A percentile compares a stretch with the other conserved stretches of the same genome.
Evolutionary conservation across 2,329 filamentous ascomycete species (phyloP).

Genomic region (Calonectria montana): DNA sequence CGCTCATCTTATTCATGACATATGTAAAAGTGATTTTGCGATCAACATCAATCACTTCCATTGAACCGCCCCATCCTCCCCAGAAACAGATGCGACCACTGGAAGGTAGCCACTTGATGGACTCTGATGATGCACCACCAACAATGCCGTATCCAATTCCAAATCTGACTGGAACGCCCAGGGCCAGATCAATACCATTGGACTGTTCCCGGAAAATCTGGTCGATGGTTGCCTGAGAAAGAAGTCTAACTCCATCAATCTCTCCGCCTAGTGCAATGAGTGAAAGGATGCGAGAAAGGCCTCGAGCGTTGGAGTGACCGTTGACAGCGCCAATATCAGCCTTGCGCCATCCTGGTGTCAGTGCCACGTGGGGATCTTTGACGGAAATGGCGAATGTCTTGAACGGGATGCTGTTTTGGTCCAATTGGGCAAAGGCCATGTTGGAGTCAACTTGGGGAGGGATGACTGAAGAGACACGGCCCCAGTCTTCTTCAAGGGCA

Average conservation of each 20-base stretch:
- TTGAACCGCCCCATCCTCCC: constrained; percentile 59
- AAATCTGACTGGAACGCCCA: neutral
- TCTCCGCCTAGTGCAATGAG: neutral
- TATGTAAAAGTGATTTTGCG: constrained; percentile 55
- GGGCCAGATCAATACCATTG: neutral
- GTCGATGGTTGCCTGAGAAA: neutral
- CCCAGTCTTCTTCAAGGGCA: constrained; percentile 52
- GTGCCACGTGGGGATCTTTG: neutral
- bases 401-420: neutral
- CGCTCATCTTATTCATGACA: constrained; percentile 58
- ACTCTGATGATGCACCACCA: neutral
- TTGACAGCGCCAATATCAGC: neutral
- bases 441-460: neutral
- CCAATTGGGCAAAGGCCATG: neutral
- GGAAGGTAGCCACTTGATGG: constrained; percentile 26
- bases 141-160: neutral
- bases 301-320: neutral
- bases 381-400: neutral
- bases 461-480: constrained; percentile 50
- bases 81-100: constrained; percentile 52
- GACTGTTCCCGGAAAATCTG: neutral
- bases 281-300: neutral
- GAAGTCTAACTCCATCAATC: neutral
- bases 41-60: constrained; percentile 56
- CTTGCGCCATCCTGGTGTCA: neutral